phyloP scores from a whole-genome alignment of 345 rosid species.

The Aegle marmelos region DNA sequence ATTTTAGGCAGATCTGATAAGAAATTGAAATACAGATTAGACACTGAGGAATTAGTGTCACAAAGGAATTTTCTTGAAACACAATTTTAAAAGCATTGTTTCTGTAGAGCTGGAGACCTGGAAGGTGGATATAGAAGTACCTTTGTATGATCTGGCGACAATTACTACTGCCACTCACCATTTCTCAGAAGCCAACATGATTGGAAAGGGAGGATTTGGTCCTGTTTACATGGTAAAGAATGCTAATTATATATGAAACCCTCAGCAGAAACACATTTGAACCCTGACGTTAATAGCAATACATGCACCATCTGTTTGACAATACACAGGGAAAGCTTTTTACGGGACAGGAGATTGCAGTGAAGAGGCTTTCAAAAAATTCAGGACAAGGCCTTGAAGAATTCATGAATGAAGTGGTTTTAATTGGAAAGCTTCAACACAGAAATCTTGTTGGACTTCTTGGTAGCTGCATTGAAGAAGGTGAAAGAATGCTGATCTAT shows the following conservation, averaged over 20 bases:
- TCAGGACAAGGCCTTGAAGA: slow-evolving; percentile 36
- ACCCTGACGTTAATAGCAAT: neutral
- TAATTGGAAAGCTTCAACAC: slow-evolving; percentile 45
- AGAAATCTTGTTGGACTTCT: slow-evolving; percentile 39
- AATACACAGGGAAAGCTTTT: slow-evolving; percentile 20
- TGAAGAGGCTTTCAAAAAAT: slow-evolving; percentile 35
- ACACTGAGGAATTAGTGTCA: neutral
- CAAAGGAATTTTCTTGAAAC: neutral
- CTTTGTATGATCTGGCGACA: slow-evolving; percentile 22
- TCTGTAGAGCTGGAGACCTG: neutral
- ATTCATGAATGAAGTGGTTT: slow-evolving; percentile 33
- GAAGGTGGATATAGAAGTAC: slow-evolving; percentile 24
- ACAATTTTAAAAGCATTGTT: neutral
- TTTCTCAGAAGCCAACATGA: slow-evolving; percentile 25
- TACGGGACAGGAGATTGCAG: slow-evolving; percentile 39
- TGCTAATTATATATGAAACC: neutral
- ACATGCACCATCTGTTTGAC: neutral
- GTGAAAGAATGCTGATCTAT: slow-evolving; percentile 33
- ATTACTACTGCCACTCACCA: slow-evolving; percentile 32
- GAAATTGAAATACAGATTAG: neutral
- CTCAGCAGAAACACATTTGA: neutral
- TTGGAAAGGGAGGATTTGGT: slow-evolving; percentile 49
- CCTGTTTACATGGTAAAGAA: slow-evolving; percentile 26
- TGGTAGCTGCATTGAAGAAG: slow-evolving; percentile 32
- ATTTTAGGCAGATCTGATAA: neutral